Evolutionary conservation across 2,329 filamentous ascomycete species (phyloP), one percentile per base, ranked within the genome.

Genomic region (Aspergillus clavatus): DNA sequence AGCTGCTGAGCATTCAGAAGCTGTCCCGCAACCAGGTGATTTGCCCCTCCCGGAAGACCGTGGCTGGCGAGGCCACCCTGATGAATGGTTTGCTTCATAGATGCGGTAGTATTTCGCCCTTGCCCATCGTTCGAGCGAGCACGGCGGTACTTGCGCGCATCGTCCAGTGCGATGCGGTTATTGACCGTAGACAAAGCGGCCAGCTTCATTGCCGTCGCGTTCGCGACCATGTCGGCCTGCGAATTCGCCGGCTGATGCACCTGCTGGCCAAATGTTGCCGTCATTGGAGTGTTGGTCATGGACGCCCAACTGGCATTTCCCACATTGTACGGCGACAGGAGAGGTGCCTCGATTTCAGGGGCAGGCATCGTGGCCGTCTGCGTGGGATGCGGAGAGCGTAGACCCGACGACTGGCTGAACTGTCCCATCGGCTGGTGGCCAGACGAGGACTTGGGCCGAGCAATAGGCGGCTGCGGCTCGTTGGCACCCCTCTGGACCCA

Each of bases 181-280:
- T 97, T 98, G 40, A 98, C 93, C 2, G 93, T 98, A 4, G 91
- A 97, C 37, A 98, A 76, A 14, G 93, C 93, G 37, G 93, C 93
- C 41, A 98, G 80, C 69, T 98, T 98, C 93, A 98, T 98, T 18
- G 93, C 93, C 12, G 93, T 97, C 21, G 93, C 93, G 64, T 97
- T 98, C 47, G 93, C 93, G 46, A 98, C 86, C 91, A 97, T 97
- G 62, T 98, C 93, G 12, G 89, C 90, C 66, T 96, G 90, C 45
- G 79, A 83, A 51, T 74, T 75, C 33, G 58, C 50, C 14, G 53
- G 58, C 40, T 53, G 56, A 38, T 63, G 59, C 56, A 75, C 76
- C 49, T 77, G 71, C 23, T 68, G 68, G 52, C 79, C 84, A 68
- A 97, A 98, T 55, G 84, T 91, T 31, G 88, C 74, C 4, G 91